phyloP scores from a whole-genome alignment of 768 basidiomycete genomes.

The Termitomyces sp. region DNA sequence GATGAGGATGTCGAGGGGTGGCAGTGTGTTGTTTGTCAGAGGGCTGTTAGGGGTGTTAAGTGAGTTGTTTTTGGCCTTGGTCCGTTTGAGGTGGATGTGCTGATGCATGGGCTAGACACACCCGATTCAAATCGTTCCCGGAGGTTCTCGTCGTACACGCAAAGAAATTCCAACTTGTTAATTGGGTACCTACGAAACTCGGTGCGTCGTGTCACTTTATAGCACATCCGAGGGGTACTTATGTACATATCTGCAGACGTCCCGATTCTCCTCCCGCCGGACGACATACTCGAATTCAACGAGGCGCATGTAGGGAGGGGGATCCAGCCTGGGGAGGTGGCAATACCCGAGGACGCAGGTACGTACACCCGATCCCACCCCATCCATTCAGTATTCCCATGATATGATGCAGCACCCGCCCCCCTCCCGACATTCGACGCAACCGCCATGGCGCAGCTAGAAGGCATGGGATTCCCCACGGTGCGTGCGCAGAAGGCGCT shows the following conservation, averaged over 20 bases:
- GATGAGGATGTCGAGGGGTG: neutral
- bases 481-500: conserved; percentile 88
- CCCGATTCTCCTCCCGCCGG: conserved; percentile 67
- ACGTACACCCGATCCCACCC: too few species aligned
- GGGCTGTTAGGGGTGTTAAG: too few species aligned
- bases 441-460: conserved; percentile 69
- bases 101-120: conserved; percentile 30
- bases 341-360: conserved; percentile 56
- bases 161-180: conserved; percentile 91
- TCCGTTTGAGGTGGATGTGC: too few species aligned
- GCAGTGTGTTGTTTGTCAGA: too few species aligned
- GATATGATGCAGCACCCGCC: conserved; percentile 21
- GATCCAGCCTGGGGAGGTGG: conserved; percentile 63
- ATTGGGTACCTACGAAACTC: conserved; percentile 95
- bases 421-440: conserved; percentile 67
- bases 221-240: too few species aligned
- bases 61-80: too few species aligned
- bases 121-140: conserved; percentile 81
- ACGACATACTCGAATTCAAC: conserved; percentile 57
- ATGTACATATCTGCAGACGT: conserved; percentile 68
- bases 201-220: conserved; percentile 48
- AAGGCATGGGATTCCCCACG: conserved; percentile 88
- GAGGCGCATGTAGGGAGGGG: conserved; percentile 63
- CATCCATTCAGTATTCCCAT: too few species aligned
- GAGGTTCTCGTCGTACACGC: conserved; percentile 86